Evolutionary conservation across 2,329 filamentous ascomycete genomes (phyloP).

Genomic region (Calycina marina): DNA sequence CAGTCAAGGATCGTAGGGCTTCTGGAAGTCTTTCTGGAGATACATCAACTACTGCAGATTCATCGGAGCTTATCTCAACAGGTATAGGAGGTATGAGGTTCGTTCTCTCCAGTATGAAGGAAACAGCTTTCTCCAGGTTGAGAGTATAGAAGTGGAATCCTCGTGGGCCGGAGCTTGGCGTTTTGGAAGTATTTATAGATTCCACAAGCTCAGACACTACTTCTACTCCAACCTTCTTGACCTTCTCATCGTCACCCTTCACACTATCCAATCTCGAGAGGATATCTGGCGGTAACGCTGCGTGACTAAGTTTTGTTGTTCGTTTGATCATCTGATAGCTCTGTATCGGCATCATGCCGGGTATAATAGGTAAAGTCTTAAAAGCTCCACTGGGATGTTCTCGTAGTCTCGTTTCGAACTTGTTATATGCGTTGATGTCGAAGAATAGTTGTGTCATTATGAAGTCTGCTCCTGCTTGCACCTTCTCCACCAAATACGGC

Average conservation of each 20-base stretch:
- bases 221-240: conserved; percentile 67
- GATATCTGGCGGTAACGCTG: conserved; percentile 58
- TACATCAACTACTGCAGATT: conserved; percentile 30
- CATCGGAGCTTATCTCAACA: conserved; percentile 31
- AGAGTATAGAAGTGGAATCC: conserved; percentile 98
- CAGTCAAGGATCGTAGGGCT: conserved; percentile 24
- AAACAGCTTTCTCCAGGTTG: conserved; percentile 90
- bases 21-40: conserved; percentile 19
- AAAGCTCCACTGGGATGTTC: conserved; percentile 76
- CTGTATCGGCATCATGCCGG: conserved; percentile 94
- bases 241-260: conserved; percentile 65
- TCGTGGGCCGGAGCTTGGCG: conserved; percentile 40
- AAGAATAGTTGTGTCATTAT: conserved; percentile 99
- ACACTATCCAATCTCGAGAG: conserved; percentile 57
- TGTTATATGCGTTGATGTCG: conserved; percentile 67
- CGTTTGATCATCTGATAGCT: conserved; percentile 91
- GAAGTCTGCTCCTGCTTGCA: conserved; percentile 83
- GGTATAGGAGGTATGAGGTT: conserved; percentile 55
- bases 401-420: conserved; percentile 63
- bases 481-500: conserved; percentile 82
- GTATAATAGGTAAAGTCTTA: conserved; percentile 77
- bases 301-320: conserved; percentile 89
- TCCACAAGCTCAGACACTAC: conserved; percentile 76
- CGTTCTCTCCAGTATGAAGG: conserved; percentile 77
- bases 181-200: conserved; percentile 48